Conservation (phyloP, 495 filamentous ascomycete species). For the Astrothelium subdiscretum region DNA sequence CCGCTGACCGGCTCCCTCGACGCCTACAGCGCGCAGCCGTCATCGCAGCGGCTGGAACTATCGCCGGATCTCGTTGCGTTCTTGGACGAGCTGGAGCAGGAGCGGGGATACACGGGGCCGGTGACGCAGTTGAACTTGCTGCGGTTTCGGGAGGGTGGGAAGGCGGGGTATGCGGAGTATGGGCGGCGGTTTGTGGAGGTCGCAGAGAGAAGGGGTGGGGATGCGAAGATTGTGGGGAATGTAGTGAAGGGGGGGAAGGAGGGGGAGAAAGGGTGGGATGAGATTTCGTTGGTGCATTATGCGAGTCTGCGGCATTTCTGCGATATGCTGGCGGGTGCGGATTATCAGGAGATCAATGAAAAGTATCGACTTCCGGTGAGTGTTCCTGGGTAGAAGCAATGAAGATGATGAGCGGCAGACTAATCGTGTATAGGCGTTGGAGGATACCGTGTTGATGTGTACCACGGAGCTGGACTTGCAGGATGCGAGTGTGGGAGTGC, state of each 20-base stretch:
- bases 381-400: background rate
- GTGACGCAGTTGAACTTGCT: conserved; percentile 62
- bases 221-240: conserved; percentile 51
- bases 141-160: conserved; percentile 42
- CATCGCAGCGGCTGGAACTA: conserved; percentile 44
- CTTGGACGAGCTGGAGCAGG: conserved; percentile 25
- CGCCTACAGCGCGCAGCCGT: conserved; percentile 20
- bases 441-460: conserved; percentile 53
- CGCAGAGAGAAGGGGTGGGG: conserved; percentile 45
- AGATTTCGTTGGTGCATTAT: conserved; percentile 56
- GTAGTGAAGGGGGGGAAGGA: conserved; percentile 30
- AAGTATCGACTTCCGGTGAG: conserved; percentile 20
- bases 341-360: conserved; percentile 54
- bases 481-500: conserved; percentile 9
- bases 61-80: conserved; percentile 39
- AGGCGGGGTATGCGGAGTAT: conserved; percentile 46
- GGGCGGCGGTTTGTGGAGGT: conserved; percentile 43
- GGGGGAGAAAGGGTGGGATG: conserved; percentile 38
- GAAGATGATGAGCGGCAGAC: background rate
- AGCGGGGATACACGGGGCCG: conserved; percentile 27
- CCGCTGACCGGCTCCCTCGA: conserved; percentile 34
- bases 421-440: conserved; percentile 39
- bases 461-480: conserved; percentile 44
- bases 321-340: conserved; percentile 49
- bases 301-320: conserved; percentile 51